Evolutionary conservation across 306 rosid genomes (phyloP).

Genomic region (Quercus ilex): DNA sequence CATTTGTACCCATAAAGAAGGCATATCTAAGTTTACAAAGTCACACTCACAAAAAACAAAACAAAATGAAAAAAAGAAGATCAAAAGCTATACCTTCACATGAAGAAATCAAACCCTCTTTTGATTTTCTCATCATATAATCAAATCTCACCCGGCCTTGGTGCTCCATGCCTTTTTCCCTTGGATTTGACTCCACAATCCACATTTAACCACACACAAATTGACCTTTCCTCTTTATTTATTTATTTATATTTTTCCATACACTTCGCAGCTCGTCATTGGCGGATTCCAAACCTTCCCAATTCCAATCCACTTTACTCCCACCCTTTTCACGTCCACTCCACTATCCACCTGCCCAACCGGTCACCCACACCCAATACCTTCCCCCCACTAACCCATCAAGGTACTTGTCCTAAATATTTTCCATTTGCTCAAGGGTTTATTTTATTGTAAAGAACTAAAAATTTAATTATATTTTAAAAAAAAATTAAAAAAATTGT

Average conservation of each 20-base stretch:
- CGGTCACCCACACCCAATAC: neutral
- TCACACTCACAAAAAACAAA: neutral
- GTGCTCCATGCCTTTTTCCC: neutral
- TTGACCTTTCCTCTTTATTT: conserved; percentile 2
- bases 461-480: too few relatives aligned
- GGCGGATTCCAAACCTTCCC: conserved; percentile 21
- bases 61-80: neutral
- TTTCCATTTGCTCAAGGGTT: too few relatives aligned
- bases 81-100: neutral
- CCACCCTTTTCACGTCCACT: conserved; percentile 15
- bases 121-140: neutral
- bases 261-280: neutral
- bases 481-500: too few relatives aligned
- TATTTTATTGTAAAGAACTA: too few relatives aligned
- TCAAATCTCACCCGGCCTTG: neutral
- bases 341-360: conserved; percentile 30
- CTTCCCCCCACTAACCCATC: too few relatives aligned
- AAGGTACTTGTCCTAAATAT: too few relatives aligned
- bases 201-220: neutral
- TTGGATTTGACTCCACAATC: conserved; percentile 9
- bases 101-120: too few relatives aligned
- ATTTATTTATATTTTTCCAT: neutral
- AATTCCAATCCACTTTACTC: conserved; percentile 20
- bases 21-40: too few relatives aligned
- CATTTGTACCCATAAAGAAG: too few relatives aligned